A percentile compares a stretch with the other conserved stretches of the same genome.
phyloP scores from a whole-genome alignment of 345 rosid species.

The Syzygium aromaticum region DNA sequence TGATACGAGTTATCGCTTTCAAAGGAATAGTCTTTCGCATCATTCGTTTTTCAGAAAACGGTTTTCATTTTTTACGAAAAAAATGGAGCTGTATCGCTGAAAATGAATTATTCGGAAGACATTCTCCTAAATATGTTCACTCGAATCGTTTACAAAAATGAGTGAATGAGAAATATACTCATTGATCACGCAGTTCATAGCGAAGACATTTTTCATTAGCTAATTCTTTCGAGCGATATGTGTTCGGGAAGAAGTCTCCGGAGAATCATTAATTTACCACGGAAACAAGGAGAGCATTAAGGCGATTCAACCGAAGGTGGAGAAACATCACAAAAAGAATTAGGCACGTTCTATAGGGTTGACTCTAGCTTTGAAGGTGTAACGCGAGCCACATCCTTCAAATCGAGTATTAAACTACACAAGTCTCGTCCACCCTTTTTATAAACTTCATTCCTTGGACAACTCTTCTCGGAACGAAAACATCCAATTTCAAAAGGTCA shows the following conservation, averaged over 20 bases:
- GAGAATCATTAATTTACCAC: no score
- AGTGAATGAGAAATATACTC: background rate
- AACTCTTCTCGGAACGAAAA: background rate
- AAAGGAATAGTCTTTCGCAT: background rate
- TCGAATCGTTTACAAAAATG: fast-evolving
- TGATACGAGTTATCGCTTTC: background rate
- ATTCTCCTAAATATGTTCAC: background rate
- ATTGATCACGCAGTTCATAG: no score
- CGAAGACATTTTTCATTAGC: fast-evolving
- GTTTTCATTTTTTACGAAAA: background rate
- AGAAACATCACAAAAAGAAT: no score
- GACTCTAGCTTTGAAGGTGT: background rate
- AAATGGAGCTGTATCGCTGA: background rate
- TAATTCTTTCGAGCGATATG: background rate
- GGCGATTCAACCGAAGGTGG: no score
- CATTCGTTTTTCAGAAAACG: fast-evolving
- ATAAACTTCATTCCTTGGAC: background rate
- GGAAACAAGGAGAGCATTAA: no score
- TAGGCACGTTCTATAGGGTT: no score
- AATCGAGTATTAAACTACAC: background rate
- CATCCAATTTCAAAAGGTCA: background rate
- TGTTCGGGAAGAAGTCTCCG: no score
- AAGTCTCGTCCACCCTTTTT: background rate
- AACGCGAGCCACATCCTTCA: background rate
- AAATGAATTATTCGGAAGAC: background rate